A percentile compares a stretch with the other conserved stretches of the same genome.
phyloP scores from a whole-genome alignment of 78 protist genomes.

The Dictyostelium discoideum region dicty_2.7 NC_007089.4:1035501-1036000 shows the following conservation, averaged over 20 bases:
- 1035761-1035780: slow-evolving; percentile 80
- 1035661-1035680: slow-evolving; percentile 74
- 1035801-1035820: slow-evolving; percentile 84
- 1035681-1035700: slow-evolving; percentile 85
- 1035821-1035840: slow-evolving; percentile 74
- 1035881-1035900: not conserved
- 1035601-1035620: slow-evolving; percentile 36
- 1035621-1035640: slow-evolving; percentile 17
- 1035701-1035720: slow-evolving; percentile 79
- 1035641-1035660: slow-evolving; percentile 77
- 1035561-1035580: slow-evolving; percentile 64
- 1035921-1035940: no score
- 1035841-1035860: slow-evolving; percentile 66
- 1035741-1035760: slow-evolving; percentile 60
- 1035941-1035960: no score
- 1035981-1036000: no score
- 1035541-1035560: slow-evolving; percentile 34
- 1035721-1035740: slow-evolving; percentile 81
- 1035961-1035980: no score
- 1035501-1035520: not conserved
- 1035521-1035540: not conserved
- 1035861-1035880: not conserved
- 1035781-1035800: slow-evolving; percentile 85
- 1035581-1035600: slow-evolving; percentile 61
- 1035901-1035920: no score